Percentiles rank a stretch among this genome's conserved stretches.
These are phyloP conservation scores for Aspergillus sp. DNA, from an alignment of 2,329 filamentous ascomycete genomes.

Conservation along the genomic window DNA sequence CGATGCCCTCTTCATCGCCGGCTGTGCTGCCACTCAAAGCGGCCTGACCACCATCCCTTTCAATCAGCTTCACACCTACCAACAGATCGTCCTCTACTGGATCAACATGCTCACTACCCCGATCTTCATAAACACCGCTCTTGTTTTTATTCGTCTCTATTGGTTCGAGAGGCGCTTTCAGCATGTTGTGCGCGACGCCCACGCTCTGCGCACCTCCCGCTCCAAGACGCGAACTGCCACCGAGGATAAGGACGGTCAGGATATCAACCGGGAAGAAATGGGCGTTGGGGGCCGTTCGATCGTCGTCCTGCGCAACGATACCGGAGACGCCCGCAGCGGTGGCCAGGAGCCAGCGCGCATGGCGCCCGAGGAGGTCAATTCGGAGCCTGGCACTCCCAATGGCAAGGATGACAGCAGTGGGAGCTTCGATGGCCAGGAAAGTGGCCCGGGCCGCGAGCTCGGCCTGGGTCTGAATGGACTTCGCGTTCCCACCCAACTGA, in stretches of 20 bases:
- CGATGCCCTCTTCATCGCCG: constrained; percentile 82
- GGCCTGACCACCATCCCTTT: constrained; percentile 72
- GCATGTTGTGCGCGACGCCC: constrained; percentile 65
- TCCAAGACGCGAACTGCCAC: constrained; percentile 49
- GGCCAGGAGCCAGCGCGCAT: constrained; percentile 11
- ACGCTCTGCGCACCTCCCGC: constrained; percentile 54
- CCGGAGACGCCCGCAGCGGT: constrained; percentile 18
- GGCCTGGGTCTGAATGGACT: constrained; percentile 37
- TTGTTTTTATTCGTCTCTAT: constrained; percentile 87
- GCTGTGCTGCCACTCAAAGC: constrained; percentile 79
- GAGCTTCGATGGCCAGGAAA: constrained; percentile 10
- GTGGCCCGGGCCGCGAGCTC: constrained; percentile 3
- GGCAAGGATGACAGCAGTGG: constrained; percentile 11
- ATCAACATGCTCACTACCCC: constrained; percentile 68
- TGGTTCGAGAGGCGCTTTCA: constrained; percentile 98
- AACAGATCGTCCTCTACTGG: constrained; percentile 64
- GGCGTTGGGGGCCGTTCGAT: constrained; percentile 31
- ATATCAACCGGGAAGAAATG: constrained; percentile 24
- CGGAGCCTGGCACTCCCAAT: constrained; percentile 13
- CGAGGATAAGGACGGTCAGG: constrained; percentile 34
- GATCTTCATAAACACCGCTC: constrained; percentile 72
- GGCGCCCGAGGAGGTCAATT: constrained; percentile 14
- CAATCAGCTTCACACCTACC: constrained; percentile 59
- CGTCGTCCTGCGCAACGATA: constrained; percentile 27
- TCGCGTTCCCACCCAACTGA: constrained; percentile 43